Evolutionary conservation across 1,284 basidiomycete species (phyloP).

Genomic region (Blastosporella zonata): DNA sequence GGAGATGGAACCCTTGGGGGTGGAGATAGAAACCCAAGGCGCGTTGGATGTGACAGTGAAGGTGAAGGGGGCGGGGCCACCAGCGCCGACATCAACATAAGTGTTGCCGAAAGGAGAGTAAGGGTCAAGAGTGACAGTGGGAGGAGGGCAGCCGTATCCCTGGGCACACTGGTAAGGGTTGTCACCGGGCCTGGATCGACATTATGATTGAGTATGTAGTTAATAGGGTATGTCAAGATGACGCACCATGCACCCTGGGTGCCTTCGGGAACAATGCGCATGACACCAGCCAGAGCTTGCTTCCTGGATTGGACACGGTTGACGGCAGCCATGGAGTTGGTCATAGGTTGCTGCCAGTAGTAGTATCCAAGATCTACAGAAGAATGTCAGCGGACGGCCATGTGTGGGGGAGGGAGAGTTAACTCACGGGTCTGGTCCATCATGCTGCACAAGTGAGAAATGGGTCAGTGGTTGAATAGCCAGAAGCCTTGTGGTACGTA

Average conservation of each 20-base stretch:
- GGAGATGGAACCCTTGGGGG: conserved; percentile 48
- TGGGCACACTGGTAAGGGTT: conserved; percentile 50
- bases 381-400: neutral
- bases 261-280: conserved; percentile 62
- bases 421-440: conserved; percentile 60
- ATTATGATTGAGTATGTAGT: neutral
- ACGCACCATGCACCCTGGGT: conserved; percentile 55
- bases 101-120: conserved; percentile 51
- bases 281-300: conserved; percentile 54
- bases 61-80: conserved; percentile 56
- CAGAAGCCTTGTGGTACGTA: conserved; percentile 25
- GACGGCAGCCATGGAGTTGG: conserved; percentile 56
- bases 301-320: conserved; percentile 56
- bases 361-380: conserved; percentile 51
- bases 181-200: conserved; percentile 54
- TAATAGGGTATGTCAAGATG: neutral
- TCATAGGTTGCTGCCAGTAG: conserved; percentile 71
- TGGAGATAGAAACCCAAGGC: conserved; percentile 52
- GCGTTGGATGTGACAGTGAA: conserved; percentile 51
- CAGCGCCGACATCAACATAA: conserved; percentile 61
- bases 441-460: conserved; percentile 39
- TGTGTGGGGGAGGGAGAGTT: neutral
- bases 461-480: neutral
- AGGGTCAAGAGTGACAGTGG: conserved; percentile 42
- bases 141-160: conserved; percentile 46